These are phyloP conservation scores for Argentina anserina DNA, from an alignment of 306 rosid species.

Conservation along the genomic window DNA sequence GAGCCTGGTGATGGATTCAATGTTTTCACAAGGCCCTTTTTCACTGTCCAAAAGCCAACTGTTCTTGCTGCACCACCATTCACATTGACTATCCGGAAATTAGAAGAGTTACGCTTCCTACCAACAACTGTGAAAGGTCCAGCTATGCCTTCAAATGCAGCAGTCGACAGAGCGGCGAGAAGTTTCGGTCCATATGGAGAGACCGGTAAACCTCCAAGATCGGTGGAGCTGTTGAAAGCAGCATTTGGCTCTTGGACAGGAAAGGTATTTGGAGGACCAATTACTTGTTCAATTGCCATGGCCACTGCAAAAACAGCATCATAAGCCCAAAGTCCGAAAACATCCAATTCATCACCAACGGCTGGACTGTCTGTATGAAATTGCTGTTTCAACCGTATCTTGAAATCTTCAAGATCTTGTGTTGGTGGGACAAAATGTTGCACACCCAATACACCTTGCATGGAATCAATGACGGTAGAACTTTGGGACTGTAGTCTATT, in stretches of 20 bases:
- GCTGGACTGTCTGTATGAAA: conserved; percentile 27
- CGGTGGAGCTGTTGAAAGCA: conserved; percentile 16
- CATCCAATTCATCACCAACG: conserved; percentile 17
- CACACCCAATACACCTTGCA: conserved; percentile 62
- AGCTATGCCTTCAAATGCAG: conserved; percentile 9
- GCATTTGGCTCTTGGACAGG: not conserved
- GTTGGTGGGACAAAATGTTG: conserved; percentile 36
- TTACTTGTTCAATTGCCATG: conserved; percentile 41
- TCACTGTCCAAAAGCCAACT: conserved; percentile 45
- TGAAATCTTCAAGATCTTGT: conserved; percentile 23
- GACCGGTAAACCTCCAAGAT: conserved; percentile 32
- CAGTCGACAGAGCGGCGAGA: conserved; percentile 12
- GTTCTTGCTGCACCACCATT: conserved; percentile 27
- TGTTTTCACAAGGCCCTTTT: conserved; percentile 27
- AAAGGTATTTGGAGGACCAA: not conserved
- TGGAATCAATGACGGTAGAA: conserved; percentile 16
- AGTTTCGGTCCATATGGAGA: conserved; percentile 35
- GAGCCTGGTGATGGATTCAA: conserved; percentile 1
- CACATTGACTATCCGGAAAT: conserved; percentile 34
- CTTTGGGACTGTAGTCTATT: conserved; percentile 12
- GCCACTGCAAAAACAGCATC: conserved; percentile 53
- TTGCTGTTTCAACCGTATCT: conserved; percentile 36
- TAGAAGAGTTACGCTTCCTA: conserved; percentile 4
- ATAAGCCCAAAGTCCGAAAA: conserved; percentile 55
- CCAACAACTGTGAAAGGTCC: conserved; percentile 16